phyloP scores from a whole-genome alignment of 2,329 filamentous ascomycete genomes.

The Boeremia exigua region DNA sequence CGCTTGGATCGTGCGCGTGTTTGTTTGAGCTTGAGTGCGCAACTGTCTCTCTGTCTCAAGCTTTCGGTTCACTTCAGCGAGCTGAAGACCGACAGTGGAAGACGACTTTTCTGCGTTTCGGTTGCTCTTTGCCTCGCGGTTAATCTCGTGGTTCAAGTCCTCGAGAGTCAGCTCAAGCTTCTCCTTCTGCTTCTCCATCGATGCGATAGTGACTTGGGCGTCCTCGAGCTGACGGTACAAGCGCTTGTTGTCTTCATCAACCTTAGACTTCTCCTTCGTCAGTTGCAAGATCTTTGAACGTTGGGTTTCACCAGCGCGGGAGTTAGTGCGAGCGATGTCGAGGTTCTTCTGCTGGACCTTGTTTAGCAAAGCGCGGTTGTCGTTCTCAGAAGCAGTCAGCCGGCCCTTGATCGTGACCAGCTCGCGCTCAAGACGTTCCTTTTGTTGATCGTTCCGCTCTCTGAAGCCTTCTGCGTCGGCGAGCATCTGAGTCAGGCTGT shows the following conservation, averaged over 20 bases:
- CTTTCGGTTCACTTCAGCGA: slow-evolving; percentile 87
- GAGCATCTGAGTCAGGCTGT: slow-evolving; percentile 85
- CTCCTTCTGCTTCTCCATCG: slow-evolving; percentile 91
- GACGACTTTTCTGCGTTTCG: slow-evolving; percentile 89
- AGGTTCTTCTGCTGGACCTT: slow-evolving; percentile 97
- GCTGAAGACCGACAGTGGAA: slow-evolving; percentile 78
- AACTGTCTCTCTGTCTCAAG: slow-evolving; percentile 90
- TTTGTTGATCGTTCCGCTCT: slow-evolving; percentile 88
- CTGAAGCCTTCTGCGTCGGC: slow-evolving; percentile 89
- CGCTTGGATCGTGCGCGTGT: slow-evolving; percentile 78
- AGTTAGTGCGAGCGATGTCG: slow-evolving; percentile 90
- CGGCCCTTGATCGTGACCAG: slow-evolving; percentile 89
- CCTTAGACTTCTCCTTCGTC: slow-evolving; percentile 80
- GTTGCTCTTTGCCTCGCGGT: slow-evolving; percentile 85
- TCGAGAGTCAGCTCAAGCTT: slow-evolving; percentile 88
- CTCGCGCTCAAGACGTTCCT: slow-evolving; percentile 90
- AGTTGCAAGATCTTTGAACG: slow-evolving; percentile 76
- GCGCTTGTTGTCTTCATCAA: slow-evolving; percentile 82
- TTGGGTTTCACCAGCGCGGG: slow-evolving; percentile 82
- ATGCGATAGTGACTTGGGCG: slow-evolving; percentile 79
- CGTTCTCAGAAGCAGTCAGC: slow-evolving; percentile 90
- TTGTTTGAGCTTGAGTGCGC: slow-evolving; percentile 82
- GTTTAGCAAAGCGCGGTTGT: slow-evolving; percentile 93
- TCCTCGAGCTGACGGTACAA: slow-evolving; percentile 86
- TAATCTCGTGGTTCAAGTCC: slow-evolving; percentile 90